phyloP scores from a whole-genome alignment of 768 basidiomycete genomes.

The Tubosaeta brunneosetosa region DNA sequence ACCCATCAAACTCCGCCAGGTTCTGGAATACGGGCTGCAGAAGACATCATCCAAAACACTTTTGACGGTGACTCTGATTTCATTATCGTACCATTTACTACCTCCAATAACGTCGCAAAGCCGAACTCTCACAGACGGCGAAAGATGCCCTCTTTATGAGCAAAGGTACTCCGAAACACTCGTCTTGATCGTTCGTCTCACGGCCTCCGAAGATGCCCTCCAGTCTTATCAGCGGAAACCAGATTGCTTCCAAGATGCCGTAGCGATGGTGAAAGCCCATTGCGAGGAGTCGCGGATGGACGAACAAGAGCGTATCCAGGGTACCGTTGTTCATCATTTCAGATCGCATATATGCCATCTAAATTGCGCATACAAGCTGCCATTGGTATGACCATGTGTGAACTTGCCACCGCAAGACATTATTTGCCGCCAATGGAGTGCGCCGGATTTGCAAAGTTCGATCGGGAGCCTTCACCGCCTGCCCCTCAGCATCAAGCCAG shows the following conservation, averaged over 20 bases:
- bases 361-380: conserved; percentile 48
- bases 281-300: conserved; percentile 57
- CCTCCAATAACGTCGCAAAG: conserved; percentile 14
- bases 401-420: conserved; percentile 69
- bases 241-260: conserved; percentile 61
- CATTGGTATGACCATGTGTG: conserved; percentile 75
- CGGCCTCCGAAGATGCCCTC: conserved; percentile 34
- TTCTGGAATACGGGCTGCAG: not conserved
- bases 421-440: conserved; percentile 69
- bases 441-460: conserved; percentile 13
- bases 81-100: not conserved
- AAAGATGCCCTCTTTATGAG: conserved; percentile 13
- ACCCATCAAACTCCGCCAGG: conserved; percentile 22
- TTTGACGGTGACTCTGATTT: conserved; percentile 20
- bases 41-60: conserved; percentile 11
- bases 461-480: conserved; percentile 1
- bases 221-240: conserved; percentile 43
- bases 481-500: conserved; percentile 33
- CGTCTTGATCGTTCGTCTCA: conserved; percentile 7
- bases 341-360: not conserved
- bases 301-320: conserved; percentile 58
- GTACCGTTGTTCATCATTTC: conserved; percentile 30
- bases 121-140: conserved; percentile 18
- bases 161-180: conserved; percentile 13
- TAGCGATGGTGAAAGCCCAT: conserved; percentile 40